Conservation (phyloP, 2,329 filamentous ascomycete genomes). For the Hymenoscyphus occultus region DNA sequence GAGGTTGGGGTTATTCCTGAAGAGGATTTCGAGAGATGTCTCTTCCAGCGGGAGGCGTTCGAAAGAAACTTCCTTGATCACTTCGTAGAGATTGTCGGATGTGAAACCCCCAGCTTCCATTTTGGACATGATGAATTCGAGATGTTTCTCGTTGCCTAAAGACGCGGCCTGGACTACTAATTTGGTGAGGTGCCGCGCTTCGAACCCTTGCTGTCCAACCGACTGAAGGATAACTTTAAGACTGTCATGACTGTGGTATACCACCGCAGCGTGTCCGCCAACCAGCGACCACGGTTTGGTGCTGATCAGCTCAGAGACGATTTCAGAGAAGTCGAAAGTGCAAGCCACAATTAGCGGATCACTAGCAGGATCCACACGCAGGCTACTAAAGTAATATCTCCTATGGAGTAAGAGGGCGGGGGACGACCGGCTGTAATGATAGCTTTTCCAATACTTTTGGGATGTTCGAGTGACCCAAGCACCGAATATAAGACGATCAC, state of each 20-base stretch:
- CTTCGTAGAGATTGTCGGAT: not conserved
- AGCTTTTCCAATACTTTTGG: not conserved
- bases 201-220: not conserved
- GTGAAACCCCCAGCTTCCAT: not conserved
- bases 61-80: not conserved
- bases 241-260: not conserved
- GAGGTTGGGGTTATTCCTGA: not conserved
- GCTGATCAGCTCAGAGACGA: not conserved
- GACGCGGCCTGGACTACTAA: not conserved
- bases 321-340: not conserved
- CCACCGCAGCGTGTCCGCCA: not conserved
- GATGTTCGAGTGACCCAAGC: not conserved
- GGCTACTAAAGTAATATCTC: not conserved
- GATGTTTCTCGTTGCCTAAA: not conserved
- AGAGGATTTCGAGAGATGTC: not conserved
- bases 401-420: not conserved
- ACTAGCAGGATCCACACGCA: not conserved
- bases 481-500: not conserved
- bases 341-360: not conserved
- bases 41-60: not conserved
- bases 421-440: not conserved
- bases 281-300: not conserved
- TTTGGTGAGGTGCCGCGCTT: not conserved
- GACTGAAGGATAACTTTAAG: not conserved
- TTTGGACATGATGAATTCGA: not conserved